Evolutionary conservation across 768 basidiomycete species (phyloP), one percentile per base, ranked within the genome.

Genomic region (Tylopilus rubrobrunneus): DNA sequence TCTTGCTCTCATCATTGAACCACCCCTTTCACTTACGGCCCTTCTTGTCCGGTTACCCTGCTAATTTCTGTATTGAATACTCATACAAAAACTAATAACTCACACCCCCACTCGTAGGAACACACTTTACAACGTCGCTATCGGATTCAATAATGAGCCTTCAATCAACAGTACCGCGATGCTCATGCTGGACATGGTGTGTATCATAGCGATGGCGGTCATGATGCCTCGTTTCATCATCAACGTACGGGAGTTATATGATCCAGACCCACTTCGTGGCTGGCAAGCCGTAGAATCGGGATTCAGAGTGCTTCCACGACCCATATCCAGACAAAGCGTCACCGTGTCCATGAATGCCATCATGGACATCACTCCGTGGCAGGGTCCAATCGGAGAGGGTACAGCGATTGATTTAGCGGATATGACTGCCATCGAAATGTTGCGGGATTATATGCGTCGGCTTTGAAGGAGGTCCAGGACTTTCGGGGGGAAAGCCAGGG

Each of bases 211-310:
- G 17, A 3, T 49, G 14, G 10, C 37, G 12, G 3, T n/a, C 15
- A 40, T 40, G 27, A 49, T 49, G 37, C 48, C 48, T 40, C 48
- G 48, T 15, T 49, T 49, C 27, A 40, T 49, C 39, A 48, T 48
- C 37, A 39, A 19, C 9, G 27, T 48, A 10, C 36, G 47, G 8
- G 47, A 48, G n/a, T 21, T 49, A 36, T 49, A 49, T 29, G 48
- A 49, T n/a, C 15, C 15, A 15, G 15, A 37, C 27, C 17, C 23
- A 10, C 23, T 14, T 48, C 23, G 23, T 5, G 34, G 3, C 7
- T 29, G 39, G n/a, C 17, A 17, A 7, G 28, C 10, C 6, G 23
- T 29, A 1, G 48, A 19, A 28, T 4, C 39, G 7, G 29, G n/a
- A 6, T 41, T 49, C 28, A 41, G 31, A 40, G 3, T 33, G 12